Percentiles rank a stretch among this genome's conserved stretches.
Conservation (phyloP, 345 rosid species). For the Melastoma malabathricum region DNA sequence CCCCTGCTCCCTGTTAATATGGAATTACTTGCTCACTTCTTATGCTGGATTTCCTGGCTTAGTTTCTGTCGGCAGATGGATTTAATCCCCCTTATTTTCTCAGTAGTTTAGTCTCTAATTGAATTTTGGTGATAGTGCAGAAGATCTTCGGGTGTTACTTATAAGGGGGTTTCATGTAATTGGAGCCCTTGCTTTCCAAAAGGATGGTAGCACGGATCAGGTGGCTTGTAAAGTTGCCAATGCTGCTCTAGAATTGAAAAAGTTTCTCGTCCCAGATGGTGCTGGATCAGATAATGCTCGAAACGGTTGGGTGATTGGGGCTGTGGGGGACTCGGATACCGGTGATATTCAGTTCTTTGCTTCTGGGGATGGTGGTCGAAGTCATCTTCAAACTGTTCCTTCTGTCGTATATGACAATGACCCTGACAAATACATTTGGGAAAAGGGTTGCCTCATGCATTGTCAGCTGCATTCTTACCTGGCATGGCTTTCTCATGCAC, state of each 20-base stretch:
- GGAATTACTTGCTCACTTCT: no score
- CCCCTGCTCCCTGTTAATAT: no score
- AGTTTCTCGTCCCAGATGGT: conserved; percentile 19
- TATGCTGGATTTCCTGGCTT: no score
- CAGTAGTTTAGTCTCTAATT: neutral
- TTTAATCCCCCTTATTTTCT: neutral
- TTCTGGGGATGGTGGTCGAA: conserved; percentile 23
- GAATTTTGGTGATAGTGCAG: conserved; percentile 25
- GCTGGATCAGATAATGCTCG: conserved; percentile 20
- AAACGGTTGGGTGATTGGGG: conserved; percentile 39
- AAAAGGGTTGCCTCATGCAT: conserved; percentile 67
- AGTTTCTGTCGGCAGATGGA: neutral
- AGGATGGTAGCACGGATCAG: conserved; percentile 26
- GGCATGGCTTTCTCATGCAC: no score
- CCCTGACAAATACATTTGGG: conserved; percentile 63
- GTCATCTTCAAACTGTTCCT: conserved; percentile 28
- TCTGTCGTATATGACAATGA: conserved; percentile 47
- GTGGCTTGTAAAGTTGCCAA: conserved; percentile 37
- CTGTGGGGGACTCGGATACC: conserved; percentile 30
- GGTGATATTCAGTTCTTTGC: conserved; percentile 41
- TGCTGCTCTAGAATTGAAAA: conserved; percentile 42
- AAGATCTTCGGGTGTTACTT: conserved; percentile 50
- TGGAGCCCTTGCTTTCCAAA: conserved; percentile 47
- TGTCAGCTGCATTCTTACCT: conserved; percentile 22
- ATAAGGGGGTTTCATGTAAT: conserved; percentile 59